Evolutionary conservation across 1,284 basidiomycete genomes (phyloP), one percentile per base, ranked within the genome.

Genomic region (Tranzscheliella williamsii): DNA sequence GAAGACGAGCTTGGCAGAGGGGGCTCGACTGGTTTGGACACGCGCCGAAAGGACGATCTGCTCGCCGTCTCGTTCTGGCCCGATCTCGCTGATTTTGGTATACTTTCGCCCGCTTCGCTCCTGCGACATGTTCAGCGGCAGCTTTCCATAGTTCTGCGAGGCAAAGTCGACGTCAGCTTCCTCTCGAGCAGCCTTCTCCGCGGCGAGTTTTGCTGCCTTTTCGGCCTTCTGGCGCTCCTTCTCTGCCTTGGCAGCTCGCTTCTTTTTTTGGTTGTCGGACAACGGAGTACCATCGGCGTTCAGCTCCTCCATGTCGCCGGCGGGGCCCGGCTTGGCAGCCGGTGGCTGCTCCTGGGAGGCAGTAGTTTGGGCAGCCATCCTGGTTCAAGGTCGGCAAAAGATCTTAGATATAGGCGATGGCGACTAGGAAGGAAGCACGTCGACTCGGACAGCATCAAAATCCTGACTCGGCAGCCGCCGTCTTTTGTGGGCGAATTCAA

Each of bases 51-150:
- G 82, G 51, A 90, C 80, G 51, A 97, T 88, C 13, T 82, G 83
- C 78, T 94, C 82, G n/a, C 88, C 90, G 69, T 89, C 83, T 53
- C 83, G 82, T 46, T 84, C 83, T 20, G 85, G 82, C 33, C 83
- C 84, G 44, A 98, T 81, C 12, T 85, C 81, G 23, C 82, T 79
- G 66, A 98, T 88, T 69, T 87, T 79, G 50, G 81, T 77, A 55
- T 83, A 83, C 42, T 51, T 68, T 41, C 67, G 53, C 79, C 82
- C 79, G 8, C 79, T 78, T 42, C 81, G 78, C 64, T 82, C 85
- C 78, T 91, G 88, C 18, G 92, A 96, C 80, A 95, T 91, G 81
- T 97, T 90, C 42, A 98, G 81, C 17, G 92, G 91, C 12, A 93
- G 84, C 70, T 86, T 84, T 51, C 95, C 95, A 79, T 98, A 98